Percentiles rank a stretch among this genome's conserved stretches.
Conservation (phyloP, 2,329 filamentous ascomycete genomes). For the Cordyceps fumosorosea region DNA sequence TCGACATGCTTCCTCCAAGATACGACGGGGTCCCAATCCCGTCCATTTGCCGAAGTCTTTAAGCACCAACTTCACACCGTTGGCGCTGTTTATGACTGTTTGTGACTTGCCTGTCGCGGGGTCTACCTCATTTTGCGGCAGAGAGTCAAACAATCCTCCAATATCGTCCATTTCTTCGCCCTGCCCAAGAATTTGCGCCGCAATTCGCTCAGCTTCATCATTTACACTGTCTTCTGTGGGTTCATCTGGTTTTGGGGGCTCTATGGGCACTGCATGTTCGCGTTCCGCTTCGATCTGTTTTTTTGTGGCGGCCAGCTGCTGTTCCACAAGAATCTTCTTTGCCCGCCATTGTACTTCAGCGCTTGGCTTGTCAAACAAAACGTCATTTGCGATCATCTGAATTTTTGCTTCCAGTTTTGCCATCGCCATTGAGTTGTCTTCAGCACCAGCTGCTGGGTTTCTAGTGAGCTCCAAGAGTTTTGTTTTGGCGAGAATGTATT, state of each 20-base stretch:
- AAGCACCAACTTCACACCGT: constrained; percentile 54
- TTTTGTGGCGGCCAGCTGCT: constrained; percentile 48
- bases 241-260: constrained; percentile 19
- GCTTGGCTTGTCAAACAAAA: constrained; percentile 62
- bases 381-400: constrained; percentile 67
- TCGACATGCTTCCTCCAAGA: constrained; percentile 82
- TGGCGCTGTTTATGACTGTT: constrained; percentile 45
- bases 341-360: constrained; percentile 61
- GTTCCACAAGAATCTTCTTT: constrained; percentile 53
- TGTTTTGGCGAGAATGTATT: constrained; percentile 69
- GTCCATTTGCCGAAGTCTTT: constrained; percentile 80
- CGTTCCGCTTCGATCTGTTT: constrained; percentile 25
- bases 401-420: constrained; percentile 68
- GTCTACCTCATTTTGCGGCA: constrained; percentile 56
- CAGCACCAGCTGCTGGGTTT: constrained; percentile 18
- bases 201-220: constrained; percentile 52
- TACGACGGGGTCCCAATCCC: constrained; percentile 67
- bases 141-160: constrained; percentile 46
- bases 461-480: constrained; percentile 51
- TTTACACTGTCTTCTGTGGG: constrained; percentile 41
- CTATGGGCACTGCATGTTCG: constrained; percentile 12
- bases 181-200: constrained; percentile 51
- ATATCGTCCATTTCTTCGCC: constrained; percentile 49
- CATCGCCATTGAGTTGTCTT: constrained; percentile 40
- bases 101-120: constrained; percentile 50